phyloP scores from a whole-genome alignment of 352 stramenopile genomes.

The Phytophthora tentaculata region DNA sequence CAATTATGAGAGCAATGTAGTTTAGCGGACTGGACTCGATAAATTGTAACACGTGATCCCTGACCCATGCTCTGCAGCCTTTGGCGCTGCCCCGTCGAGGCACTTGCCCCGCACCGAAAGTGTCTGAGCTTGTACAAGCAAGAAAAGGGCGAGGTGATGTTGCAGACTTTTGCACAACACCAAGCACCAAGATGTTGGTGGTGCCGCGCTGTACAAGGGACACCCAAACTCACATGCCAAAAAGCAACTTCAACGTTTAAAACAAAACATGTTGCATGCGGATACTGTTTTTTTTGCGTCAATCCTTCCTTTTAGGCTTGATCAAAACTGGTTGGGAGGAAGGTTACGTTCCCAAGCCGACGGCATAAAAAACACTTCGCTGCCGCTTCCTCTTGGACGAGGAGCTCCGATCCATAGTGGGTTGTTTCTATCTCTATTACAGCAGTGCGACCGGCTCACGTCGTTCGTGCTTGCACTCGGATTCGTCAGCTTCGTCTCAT shows the following conservation, averaged over 20 bases:
- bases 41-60: slow-evolving; percentile 10
- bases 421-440: slow-evolving; percentile 50
- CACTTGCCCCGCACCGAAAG: slow-evolving; percentile 31
- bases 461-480: slow-evolving; percentile 30
- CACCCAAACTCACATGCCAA: background rate
- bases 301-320: slow-evolving; percentile 32
- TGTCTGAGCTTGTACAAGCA: slow-evolving; percentile 34
- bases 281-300: slow-evolving; percentile 27
- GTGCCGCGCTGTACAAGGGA: slow-evolving; percentile 23
- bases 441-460: slow-evolving; percentile 20
- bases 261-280: slow-evolving; percentile 20
- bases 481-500: slow-evolving; percentile 31
- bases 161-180: slow-evolving; percentile 26
- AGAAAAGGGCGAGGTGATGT: slow-evolving; percentile 37
- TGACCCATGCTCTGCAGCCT: background rate
- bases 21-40: slow-evolving; percentile 8
- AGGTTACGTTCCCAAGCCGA: slow-evolving; percentile 32
- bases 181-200: slow-evolving; percentile 33
- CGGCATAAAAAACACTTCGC: slow-evolving; percentile 28
- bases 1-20: slow-evolving; percentile 19
- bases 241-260: slow-evolving; percentile 3
- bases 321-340: slow-evolving; percentile 38
- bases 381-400: slow-evolving; percentile 24
- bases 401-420: slow-evolving; percentile 31
- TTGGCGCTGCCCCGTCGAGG: slow-evolving; percentile 18